Evolutionary conservation across 164 flowering plant species (phyloP).

Genomic region (Protea cynaroides): DNA sequence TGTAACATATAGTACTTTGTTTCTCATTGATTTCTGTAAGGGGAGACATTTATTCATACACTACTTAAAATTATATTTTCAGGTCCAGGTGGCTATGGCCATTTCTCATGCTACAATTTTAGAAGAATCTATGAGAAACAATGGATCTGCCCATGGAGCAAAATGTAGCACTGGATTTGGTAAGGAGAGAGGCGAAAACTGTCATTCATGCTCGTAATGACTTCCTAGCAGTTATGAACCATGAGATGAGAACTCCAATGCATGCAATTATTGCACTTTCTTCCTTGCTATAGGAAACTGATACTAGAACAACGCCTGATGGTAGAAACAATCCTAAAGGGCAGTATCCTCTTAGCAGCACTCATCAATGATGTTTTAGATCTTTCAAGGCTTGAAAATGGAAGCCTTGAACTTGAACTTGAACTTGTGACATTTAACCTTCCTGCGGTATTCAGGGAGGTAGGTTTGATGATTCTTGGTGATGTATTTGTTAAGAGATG

Average conservation of each 20-base stretch:
- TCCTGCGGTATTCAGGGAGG: slow-evolving; percentile 64
- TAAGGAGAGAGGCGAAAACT: slow-evolving; percentile 86
- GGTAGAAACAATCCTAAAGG: slow-evolving; percentile 82
- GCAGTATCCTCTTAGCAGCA: slow-evolving; percentile 77
- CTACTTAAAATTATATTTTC: not conserved
- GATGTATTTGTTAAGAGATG: slow-evolving; percentile 13
- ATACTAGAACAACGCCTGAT: slow-evolving; percentile 84
- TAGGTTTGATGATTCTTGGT: slow-evolving; percentile 9
- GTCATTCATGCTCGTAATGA: slow-evolving; percentile 92
- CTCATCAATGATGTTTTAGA: slow-evolving; percentile 89
- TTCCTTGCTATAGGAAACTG: slow-evolving; percentile 76
- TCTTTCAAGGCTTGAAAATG: slow-evolving; percentile 93
- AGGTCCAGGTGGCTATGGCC: slow-evolving; percentile 78
- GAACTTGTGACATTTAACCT: slow-evolving; percentile 61
- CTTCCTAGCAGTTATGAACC: slow-evolving; percentile 90
- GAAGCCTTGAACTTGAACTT: slow-evolving; percentile 87
- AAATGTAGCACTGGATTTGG: slow-evolving; percentile 83
- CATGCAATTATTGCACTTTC: slow-evolving; percentile 88
- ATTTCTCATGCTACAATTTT: slow-evolving; percentile 92
- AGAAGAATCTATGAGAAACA: slow-evolving; percentile 91
- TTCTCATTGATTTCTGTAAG: not conserved
- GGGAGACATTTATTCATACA: not conserved
- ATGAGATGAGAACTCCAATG: slow-evolving; percentile 96
- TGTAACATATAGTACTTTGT: not conserved
- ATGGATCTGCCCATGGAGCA: slow-evolving; percentile 86